Base-by-base conservation (phyloP, 352 stramenopile species). In the Labyrinthula sp. region DNA sequence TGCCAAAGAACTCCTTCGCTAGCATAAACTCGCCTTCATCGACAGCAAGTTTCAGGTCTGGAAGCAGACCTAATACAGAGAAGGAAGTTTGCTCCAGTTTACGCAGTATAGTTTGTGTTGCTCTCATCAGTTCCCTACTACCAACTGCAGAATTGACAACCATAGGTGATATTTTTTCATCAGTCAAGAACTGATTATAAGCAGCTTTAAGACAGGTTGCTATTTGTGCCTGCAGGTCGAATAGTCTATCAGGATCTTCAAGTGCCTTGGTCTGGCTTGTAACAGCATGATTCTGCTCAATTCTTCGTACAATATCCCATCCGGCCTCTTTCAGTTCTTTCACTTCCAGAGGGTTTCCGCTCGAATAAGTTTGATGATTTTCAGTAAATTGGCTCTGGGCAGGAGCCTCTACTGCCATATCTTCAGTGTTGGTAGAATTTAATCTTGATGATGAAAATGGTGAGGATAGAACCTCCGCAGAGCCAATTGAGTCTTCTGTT, bases 1-100 rank as follows among this genome's bases (percentile, higher is more conserved):
- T 69, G 23, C 61, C 35, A 25, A 69, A 69, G 29, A 67, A 70
- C 12, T 64, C 43, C 30, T 58, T 49, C 6, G 63, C 63, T 15
- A 69, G 48, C 6, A 40, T 46, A 27, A 61, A 58, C 38, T 70
- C 63, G 1, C 47, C 57, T 45, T 69, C 63, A 34, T 70, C 60
- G 27, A 69, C 62, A 10, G 63, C 63, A 15, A 69, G 39, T 33
- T 60, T 33, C 25, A 69, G 38, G 38, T 69, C 63, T 14, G 59
- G 59, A 14, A 69, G 58, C n/a, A 69, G 40, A 20, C 62, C 50
- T n/a, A 68, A 40, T 14, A 69, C 61, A 28, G 46, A 34, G 2
- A 29, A 12, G 0, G 59, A 57, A 2, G 57, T 62, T 21, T 63
- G 45, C 29, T 64, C 55, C 4, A 63, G 43, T 20, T 52, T 52